Percentiles rank a stretch among this genome's conserved stretches.
Conservation (phyloP, 805 yeast genomes). For the Schwanniomyces sp. region DNA sequence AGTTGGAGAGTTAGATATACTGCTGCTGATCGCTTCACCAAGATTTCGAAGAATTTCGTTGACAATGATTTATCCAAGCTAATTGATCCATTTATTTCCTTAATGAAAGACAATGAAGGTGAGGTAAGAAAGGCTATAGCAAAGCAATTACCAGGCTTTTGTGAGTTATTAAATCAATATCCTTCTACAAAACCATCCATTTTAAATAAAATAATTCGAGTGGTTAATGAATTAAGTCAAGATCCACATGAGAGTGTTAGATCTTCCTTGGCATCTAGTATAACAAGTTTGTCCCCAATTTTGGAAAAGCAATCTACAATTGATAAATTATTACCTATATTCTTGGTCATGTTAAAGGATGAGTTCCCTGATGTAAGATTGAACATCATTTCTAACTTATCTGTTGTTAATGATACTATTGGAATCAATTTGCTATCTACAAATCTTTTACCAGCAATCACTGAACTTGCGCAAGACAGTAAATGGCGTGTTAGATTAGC, state of each 20-base stretch:
- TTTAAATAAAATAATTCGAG: conserved; percentile 73
- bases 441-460: conserved; percentile 89
- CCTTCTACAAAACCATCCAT: conserved; percentile 47
- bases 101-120: conserved; percentile 91
- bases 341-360: conserved; percentile 91
- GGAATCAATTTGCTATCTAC: conserved; percentile 88
- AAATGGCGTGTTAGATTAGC: conserved; percentile 98
- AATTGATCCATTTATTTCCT: conserved; percentile 67
- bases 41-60: conserved; percentile 64
- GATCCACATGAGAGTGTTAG: conserved; percentile 94
- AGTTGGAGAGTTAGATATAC: conserved; percentile 98
- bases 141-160: conserved; percentile 81
- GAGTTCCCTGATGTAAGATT: conserved; percentile 95
- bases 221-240: conserved; percentile 76
- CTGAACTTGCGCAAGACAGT: conserved; percentile 92
- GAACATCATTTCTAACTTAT: conserved; percentile 88
- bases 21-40: conserved; percentile 92
- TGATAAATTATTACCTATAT: conserved; percentile 80
- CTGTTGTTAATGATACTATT: conserved; percentile 88
- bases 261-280: conserved; percentile 85
- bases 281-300: conserved; percentile 83
- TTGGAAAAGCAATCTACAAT: conserved; percentile 83
- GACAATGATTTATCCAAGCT: conserved; percentile 58
- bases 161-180: conserved; percentile 46
- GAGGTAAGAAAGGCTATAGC: conserved; percentile 96